Evolutionary conservation across 345 rosid species (phyloP).

Genomic region (Populus ilicifolia): DNA sequence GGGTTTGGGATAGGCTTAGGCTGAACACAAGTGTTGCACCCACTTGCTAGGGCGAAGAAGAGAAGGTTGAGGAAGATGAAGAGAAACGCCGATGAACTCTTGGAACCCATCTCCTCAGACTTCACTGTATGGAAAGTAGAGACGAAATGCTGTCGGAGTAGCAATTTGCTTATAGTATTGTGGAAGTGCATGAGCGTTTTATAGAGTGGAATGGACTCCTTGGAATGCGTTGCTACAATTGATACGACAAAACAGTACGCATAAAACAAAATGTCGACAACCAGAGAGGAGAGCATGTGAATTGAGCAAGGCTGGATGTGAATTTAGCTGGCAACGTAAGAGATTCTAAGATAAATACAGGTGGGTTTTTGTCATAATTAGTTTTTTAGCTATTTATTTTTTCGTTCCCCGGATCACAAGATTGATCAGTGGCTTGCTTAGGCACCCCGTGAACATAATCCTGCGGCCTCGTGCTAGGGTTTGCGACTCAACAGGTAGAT

Average conservation of each 20-base stretch:
- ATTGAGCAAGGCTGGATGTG: not conserved
- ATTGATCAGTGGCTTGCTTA: not conserved
- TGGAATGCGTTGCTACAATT: not conserved
- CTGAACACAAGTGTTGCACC: constrained; percentile 48
- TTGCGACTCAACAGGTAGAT: not conserved
- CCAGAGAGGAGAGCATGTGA: not conserved
- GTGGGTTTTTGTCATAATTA: not conserved
- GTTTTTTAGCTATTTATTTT: too few species aligned
- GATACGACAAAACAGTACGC: too few species aligned
- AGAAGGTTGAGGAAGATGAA: constrained; percentile 34
- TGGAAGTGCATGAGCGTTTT: not conserved
- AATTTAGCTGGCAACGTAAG: not conserved
- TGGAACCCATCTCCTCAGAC: constrained; percentile 32
- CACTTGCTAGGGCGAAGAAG: constrained; percentile 37
- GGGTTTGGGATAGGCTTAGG: constrained; percentile 48
- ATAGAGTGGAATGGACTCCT: not conserved
- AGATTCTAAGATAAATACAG: not conserved
- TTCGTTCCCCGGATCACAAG: not conserved
- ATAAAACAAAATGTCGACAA: not conserved
- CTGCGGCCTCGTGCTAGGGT: not conserved
- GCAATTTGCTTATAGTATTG: too few species aligned
- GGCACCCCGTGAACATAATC: constrained; percentile 2
- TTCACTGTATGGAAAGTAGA: too few species aligned
- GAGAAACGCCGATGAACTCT: constrained; percentile 26
- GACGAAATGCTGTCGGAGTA: too few species aligned